These are phyloP conservation scores for Cyclotella baltica DNA, from an alignment of 108 stramenopile species.

Conservation along the genomic window DNA sequence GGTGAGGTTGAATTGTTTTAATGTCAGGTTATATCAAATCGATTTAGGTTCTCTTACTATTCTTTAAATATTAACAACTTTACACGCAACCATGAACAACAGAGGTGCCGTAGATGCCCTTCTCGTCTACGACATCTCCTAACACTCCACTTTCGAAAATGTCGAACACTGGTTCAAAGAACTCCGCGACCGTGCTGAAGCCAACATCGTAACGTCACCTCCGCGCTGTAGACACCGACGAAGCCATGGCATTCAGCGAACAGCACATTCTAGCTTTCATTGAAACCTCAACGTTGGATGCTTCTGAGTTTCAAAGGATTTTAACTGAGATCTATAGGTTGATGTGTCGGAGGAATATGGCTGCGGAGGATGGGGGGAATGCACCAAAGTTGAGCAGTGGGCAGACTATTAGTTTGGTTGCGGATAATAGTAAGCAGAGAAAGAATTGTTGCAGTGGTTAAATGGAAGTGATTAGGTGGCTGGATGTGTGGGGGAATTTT, in stretches of 20 bases:
- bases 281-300: constrained; percentile 96
- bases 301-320: constrained; percentile 96
- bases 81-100: too few relatives aligned
- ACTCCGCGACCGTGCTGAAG: constrained; percentile 98
- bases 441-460: constrained; percentile 53
- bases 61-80: too few relatives aligned
- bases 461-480: too few relatives aligned
- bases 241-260: constrained; percentile 98
- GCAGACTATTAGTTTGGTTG: constrained; percentile 78
- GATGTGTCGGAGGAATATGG: constrained; percentile 86
- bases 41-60: too few relatives aligned
- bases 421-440: constrained; percentile 46
- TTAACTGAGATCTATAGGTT: constrained; percentile 94
- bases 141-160: constrained; percentile 98
- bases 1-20: constrained; percentile 66
- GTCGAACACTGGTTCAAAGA: constrained; percentile 99
- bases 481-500: too few relatives aligned
- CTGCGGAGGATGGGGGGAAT: constrained; percentile 79
- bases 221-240: constrained; percentile 97
- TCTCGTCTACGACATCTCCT: constrained; percentile 98
- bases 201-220: constrained; percentile 98
- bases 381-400: constrained; percentile 76
- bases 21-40: too few relatives aligned
- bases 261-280: constrained; percentile 99
- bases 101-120: constrained; percentile 90